Conservation (phyloP, 2,329 filamentous ascomycete species). For the Alternaria postmessia region DNA sequence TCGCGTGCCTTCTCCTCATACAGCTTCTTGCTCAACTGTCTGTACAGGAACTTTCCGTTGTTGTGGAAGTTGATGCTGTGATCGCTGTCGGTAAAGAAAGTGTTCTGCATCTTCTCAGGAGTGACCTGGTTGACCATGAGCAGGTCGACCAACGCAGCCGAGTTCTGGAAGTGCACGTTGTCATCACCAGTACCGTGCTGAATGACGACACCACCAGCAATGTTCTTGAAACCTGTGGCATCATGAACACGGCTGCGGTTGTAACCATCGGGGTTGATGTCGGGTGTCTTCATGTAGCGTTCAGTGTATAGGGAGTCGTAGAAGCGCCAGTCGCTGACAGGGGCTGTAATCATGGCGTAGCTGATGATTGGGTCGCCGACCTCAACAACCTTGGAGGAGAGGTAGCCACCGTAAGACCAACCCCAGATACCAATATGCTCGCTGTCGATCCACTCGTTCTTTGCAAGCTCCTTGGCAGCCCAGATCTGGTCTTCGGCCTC, state of each 20-base stretch:
- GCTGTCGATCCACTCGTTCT: constrained; percentile 64
- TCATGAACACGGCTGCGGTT: constrained; percentile 67
- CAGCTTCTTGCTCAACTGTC: constrained; percentile 67
- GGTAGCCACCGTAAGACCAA: constrained; percentile 73
- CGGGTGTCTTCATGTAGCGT: constrained; percentile 73
- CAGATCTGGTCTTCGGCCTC: constrained; percentile 74
- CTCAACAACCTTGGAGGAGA: constrained; percentile 72
- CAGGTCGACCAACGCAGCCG: constrained; percentile 68
- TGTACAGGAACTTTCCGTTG: constrained; percentile 66
- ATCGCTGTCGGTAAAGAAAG: constrained; percentile 71
- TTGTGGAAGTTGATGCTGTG: constrained; percentile 69
- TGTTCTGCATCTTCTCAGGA: constrained; percentile 68
- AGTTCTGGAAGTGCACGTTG: constrained; percentile 75
- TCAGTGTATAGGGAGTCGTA: constrained; percentile 78
- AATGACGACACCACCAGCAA: constrained; percentile 67
- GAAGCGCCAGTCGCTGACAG: constrained; percentile 73
- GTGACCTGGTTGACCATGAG: constrained; percentile 67
- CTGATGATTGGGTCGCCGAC: constrained; percentile 67
- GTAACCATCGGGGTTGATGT: constrained; percentile 67
- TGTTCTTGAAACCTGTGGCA: constrained; percentile 67
- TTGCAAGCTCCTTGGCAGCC: constrained; percentile 66
- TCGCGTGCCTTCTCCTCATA: constrained; percentile 68
- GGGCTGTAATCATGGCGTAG: constrained; percentile 69
- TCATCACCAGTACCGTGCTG: constrained; percentile 74
- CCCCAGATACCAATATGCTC: constrained; percentile 72